Evolutionary conservation across 768 basidiomycete species (phyloP), one percentile per base, ranked within the genome.

Genomic region (Agrocybe pediades): DNA sequence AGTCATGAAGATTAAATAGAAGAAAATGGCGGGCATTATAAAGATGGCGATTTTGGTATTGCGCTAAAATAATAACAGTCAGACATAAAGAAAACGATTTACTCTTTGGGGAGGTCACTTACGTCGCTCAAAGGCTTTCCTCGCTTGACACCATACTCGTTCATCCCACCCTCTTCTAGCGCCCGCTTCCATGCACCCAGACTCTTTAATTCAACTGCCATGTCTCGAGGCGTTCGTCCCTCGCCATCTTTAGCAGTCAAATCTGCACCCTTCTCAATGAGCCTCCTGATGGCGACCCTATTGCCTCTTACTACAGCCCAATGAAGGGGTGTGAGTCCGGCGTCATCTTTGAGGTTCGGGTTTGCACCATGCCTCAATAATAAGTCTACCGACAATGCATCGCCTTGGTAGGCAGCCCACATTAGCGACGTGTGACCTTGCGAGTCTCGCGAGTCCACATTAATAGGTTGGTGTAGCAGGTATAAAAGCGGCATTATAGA

Each of bases 351-450:
- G 11, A 87, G 69, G 54, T 85, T 85, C 0, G 87, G 78, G 53
- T 85, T 90, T 1, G 97, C 95, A 2, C 92, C 92, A 60, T 95
- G 92, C 51, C 86, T 83, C 47, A 99, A 79, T 39, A 99, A 72
- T 42, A 98, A 70, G 58, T 98, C 95, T 5, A 98, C 95, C 2
- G 91, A 93, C 27, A 98, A 82, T 1, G 94, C 95, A 65, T 99
- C 97, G 42, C 97, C 97, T 68, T 99, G 97, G 70, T 98, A 99
- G 8, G 94, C 92, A 5, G 97, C 97, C 97, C 97, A 99, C 92
- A 98, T 97, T 46, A 98, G 79, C 0, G 92, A 81, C 0, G 96
- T 97, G 66, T 98, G 97, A 0, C 97, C 97, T 63, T 92, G 90
- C 1, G 86, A 77, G 68, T 99, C 97, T 36, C 86, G 82, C 43